Evolutionary conservation across 176 grass and related monocot species (phyloP).

Genomic region (Tillandsia fasciculata): DNA sequence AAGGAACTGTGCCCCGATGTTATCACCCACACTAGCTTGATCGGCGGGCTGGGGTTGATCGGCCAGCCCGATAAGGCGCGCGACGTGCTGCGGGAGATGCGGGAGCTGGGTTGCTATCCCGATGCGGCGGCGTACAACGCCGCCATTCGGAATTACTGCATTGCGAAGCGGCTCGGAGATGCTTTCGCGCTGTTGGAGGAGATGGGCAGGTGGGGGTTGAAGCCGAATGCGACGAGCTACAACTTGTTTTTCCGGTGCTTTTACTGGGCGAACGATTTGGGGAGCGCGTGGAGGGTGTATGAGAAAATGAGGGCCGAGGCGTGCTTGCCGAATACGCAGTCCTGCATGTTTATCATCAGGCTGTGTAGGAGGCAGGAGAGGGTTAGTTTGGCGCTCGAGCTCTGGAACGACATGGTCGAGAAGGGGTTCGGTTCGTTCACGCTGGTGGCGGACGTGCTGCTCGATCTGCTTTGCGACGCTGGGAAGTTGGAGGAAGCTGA

Average conservation of each 20-base stretch:
- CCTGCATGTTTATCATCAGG: conserved; percentile 85
- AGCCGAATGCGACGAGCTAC: conserved; percentile 73
- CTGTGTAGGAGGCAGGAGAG: conserved; percentile 45
- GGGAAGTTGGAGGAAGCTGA: conserved; percentile 74
- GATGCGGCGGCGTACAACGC: conserved; percentile 66
- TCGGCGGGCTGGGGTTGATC: conserved; percentile 68
- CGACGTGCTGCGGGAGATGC: conserved; percentile 71
- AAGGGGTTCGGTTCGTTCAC: conserved; percentile 65
- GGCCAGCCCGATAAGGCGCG: conserved; percentile 84
- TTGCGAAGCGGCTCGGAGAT: conserved; percentile 71
- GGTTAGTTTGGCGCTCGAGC: conserved; percentile 40
- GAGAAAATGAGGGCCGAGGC: conserved; percentile 43
- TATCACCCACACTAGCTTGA: conserved; percentile 71
- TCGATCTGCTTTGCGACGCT: conserved; percentile 71
- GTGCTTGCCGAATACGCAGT: conserved; percentile 77
- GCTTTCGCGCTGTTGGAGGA: conserved; percentile 71
- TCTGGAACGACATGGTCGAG: conserved; percentile 78
- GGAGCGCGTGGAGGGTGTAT: conserved; percentile 44
- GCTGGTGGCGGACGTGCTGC: conserved; percentile 70
- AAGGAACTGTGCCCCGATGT: conserved; percentile 58
- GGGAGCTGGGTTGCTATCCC: conserved; percentile 57
- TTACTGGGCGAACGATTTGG: conserved; percentile 68
- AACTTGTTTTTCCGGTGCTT: conserved; percentile 86
- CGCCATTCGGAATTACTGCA: conserved; percentile 63
- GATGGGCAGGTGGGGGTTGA: conserved; percentile 48